phyloP scores from a whole-genome alignment of 2,329 filamentous ascomycete species.

The Scleromitrula shiraiana region DNA sequence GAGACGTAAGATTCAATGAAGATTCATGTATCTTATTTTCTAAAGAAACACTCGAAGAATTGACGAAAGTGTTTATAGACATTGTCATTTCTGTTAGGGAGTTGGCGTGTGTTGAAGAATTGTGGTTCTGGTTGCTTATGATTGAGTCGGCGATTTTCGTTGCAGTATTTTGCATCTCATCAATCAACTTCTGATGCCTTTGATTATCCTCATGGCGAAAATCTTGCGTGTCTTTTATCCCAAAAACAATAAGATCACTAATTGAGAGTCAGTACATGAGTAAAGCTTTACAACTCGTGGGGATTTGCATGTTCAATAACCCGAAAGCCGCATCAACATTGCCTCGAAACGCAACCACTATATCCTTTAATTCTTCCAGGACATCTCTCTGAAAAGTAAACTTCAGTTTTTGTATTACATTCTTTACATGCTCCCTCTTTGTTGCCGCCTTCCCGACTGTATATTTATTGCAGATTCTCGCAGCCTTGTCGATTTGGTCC shows the following conservation, averaged over 20 bases:
- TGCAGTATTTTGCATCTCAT: too few relatives aligned
- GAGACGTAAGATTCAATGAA: too few relatives aligned
- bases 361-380: not conserved
- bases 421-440: not conserved
- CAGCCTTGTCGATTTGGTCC: not conserved
- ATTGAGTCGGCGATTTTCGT: too few relatives aligned
- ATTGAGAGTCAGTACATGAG: too few relatives aligned
- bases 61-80: too few relatives aligned
- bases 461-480: not conserved
- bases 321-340: not conserved
- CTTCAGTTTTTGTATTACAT: not conserved
- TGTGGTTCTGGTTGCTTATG: too few relatives aligned
- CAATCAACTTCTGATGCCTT: not conserved
- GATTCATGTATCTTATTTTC: too few relatives aligned
- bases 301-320: not conserved
- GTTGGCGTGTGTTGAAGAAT: too few relatives aligned
- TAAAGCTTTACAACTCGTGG: not conserved
- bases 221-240: not conserved
- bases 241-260: not conserved
- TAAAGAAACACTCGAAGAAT: too few relatives aligned
- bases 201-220: not conserved
- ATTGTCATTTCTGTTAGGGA: too few relatives aligned
- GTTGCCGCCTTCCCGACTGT: not conserved
- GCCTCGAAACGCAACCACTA: not conserved
- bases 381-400: not conserved